phyloP scores from a whole-genome alignment of 148 eudicot species.

The Persicaria tinctoria region DNA sequence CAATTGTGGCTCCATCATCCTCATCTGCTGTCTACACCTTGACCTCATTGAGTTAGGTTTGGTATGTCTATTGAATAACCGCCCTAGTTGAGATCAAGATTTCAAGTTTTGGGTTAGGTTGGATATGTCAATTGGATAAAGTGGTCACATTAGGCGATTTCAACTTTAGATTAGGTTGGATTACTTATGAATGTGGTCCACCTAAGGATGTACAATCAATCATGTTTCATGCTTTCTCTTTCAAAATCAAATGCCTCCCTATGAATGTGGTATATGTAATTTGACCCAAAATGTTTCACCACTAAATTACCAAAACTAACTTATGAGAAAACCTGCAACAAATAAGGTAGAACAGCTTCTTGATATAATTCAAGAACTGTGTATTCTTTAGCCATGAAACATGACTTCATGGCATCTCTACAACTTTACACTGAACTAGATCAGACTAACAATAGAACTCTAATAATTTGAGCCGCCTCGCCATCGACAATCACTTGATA shows the following conservation, averaged over 20 bases:
- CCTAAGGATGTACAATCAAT: too few species aligned
- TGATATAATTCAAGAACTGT: slow-evolving; percentile 4
- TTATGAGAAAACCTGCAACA: not conserved
- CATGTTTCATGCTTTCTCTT: too few species aligned
- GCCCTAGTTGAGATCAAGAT: too few species aligned
- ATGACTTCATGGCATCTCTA: not conserved
- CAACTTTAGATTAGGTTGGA: too few species aligned
- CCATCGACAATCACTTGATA: slow-evolving; percentile 20
- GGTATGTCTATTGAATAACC: too few species aligned
- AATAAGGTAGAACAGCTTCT: not conserved
- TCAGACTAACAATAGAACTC: not conserved
- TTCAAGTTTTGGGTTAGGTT: too few species aligned
- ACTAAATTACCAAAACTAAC: not conserved
- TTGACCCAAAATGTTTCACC: not conserved
- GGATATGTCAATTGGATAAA: too few species aligned
- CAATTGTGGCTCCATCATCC: slow-evolving; percentile 18
- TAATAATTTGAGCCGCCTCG: not conserved
- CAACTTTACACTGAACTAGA: not conserved
- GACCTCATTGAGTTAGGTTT: slow-evolving; percentile 1
- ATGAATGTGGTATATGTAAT: too few species aligned
- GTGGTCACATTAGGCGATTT: too few species aligned
- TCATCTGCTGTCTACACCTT: slow-evolving; percentile 24
- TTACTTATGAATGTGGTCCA: too few species aligned
- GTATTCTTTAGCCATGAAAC: not conserved
- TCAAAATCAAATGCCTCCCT: too few species aligned